Conservation (phyloP, 768 basidiomycete genomes). For the Pluteus cervinus region DNA sequence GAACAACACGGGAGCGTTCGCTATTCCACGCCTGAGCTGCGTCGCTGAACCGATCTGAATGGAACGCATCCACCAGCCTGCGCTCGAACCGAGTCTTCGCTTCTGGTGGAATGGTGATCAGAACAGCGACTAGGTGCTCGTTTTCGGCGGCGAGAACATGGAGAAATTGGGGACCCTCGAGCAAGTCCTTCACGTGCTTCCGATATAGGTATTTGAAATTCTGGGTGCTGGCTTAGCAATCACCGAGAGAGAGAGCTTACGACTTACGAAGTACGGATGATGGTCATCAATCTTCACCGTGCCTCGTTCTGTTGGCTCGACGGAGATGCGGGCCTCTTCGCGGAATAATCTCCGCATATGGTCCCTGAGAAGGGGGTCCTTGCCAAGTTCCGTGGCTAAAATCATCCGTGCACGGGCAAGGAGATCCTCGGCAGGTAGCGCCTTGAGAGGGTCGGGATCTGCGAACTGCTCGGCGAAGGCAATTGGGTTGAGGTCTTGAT, state of each 20-base stretch:
- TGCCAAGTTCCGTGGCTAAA: constrained; percentile 84
- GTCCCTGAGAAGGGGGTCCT: constrained; percentile 83
- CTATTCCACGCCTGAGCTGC: constrained; percentile 89
- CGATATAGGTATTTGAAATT: constrained; percentile 90
- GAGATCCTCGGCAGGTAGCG: constrained; percentile 58
- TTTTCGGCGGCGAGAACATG: constrained; percentile 87
- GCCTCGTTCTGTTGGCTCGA: constrained; percentile 86
- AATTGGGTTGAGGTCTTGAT: constrained; percentile 74
- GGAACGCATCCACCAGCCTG: constrained; percentile 73
- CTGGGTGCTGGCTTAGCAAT: constrained; percentile 32
- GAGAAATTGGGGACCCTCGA: constrained; percentile 74
- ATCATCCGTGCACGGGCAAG: constrained; percentile 76
- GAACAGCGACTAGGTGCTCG: constrained; percentile 79
- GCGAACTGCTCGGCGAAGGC: constrained; percentile 84
- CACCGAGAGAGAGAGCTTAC: background rate
- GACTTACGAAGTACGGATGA: constrained; percentile 64
- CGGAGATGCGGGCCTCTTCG: constrained; percentile 67
- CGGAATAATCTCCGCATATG: constrained; percentile 73
- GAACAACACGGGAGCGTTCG: constrained; percentile 71
- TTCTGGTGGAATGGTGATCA: constrained; percentile 59
- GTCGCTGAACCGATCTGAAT: constrained; percentile 80
- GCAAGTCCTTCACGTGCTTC: constrained; percentile 69
- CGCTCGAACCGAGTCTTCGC: constrained; percentile 66
- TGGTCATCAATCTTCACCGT: constrained; percentile 68
- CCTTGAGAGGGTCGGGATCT: constrained; percentile 57